Evolutionary conservation across 2,329 filamentous ascomycete genomes (phyloP).

Genomic region (Dactylellina haptotyla): DNA sequence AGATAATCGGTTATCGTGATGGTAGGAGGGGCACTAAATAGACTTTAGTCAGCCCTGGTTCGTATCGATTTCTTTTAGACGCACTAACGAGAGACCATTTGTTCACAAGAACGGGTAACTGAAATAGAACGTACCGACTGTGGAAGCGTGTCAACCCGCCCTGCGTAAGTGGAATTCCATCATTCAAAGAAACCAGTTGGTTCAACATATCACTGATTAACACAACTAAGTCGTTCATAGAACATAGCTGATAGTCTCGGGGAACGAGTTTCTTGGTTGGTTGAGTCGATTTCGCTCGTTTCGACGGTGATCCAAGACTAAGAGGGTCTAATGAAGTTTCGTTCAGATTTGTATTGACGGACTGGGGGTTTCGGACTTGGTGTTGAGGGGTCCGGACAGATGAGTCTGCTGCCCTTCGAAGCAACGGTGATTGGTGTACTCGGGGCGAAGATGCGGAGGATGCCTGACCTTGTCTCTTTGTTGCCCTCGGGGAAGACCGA

Average conservation of each 20-base stretch:
- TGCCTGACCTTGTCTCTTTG: constrained; percentile 22
- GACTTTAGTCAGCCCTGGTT: constrained; percentile 53
- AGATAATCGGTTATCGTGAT: constrained; percentile 96
- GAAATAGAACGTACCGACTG: constrained; percentile 72
- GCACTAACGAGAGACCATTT: constrained; percentile 27
- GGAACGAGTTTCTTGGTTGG: constrained; percentile 71
- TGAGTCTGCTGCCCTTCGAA: constrained; percentile 36
- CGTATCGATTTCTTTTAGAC: constrained; percentile 51
- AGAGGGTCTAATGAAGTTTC: constrained; percentile 47
- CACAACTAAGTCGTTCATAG: constrained; percentile 85
- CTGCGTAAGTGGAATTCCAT: constrained; percentile 82
- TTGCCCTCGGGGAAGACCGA: constrained; percentile 35
- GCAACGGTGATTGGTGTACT: constrained; percentile 30
- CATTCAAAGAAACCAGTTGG: constrained; percentile 93
- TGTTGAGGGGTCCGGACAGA: constrained; percentile 38
- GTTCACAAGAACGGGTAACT: constrained; percentile 21
- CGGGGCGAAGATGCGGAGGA: constrained; percentile 36
- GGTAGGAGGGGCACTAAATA: constrained; percentile 75
- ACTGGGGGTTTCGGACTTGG: constrained; percentile 5
- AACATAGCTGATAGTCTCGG: constrained; percentile 79
- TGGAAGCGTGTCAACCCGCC: constrained; percentile 93
- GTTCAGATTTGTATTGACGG: constrained; percentile 25
- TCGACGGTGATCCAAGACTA: constrained; percentile 61
- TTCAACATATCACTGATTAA: constrained; percentile 95
- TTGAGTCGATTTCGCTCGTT: constrained; percentile 67